phyloP scores from a whole-genome alignment of 2,329 filamentous ascomycete genomes.

The Chrysoporthe austroafricana region DNA sequence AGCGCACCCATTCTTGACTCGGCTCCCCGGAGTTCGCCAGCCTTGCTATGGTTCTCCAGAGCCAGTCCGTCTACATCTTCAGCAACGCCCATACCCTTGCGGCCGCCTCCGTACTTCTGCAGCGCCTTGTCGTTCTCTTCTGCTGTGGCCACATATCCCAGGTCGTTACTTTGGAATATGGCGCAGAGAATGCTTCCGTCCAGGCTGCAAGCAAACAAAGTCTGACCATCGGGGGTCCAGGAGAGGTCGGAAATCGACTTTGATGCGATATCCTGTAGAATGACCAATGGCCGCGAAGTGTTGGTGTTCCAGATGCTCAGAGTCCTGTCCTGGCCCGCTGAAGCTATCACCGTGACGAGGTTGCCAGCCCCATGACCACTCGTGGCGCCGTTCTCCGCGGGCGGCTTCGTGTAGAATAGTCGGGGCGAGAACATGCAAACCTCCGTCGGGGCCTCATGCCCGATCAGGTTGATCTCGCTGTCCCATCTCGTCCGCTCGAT shows the following conservation, averaged over 20 bases:
- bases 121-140: constrained; percentile 92
- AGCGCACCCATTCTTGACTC: constrained; percentile 97
- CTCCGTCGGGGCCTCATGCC: constrained; percentile 94
- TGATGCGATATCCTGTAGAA: constrained; percentile 82
- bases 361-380: constrained; percentile 51
- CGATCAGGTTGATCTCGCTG: constrained; percentile 95
- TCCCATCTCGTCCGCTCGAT: constrained; percentile 93
- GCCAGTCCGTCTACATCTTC: constrained; percentile 89
- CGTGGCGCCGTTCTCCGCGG: constrained; percentile 54
- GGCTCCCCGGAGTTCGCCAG: constrained; percentile 83
- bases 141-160: constrained; percentile 84
- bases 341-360: constrained; percentile 91
- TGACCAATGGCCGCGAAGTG: constrained; percentile 86
- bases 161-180: constrained; percentile 82
- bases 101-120: constrained; percentile 87
- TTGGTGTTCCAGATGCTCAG: constrained; percentile 98
- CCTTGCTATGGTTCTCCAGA: constrained; percentile 90
- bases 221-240: constrained; percentile 91
- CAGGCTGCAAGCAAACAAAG: constrained; percentile 81
- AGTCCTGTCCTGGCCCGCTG: constrained; percentile 94
- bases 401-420: constrained; percentile 77
- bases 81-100: constrained; percentile 86
- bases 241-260: constrained; percentile 95
- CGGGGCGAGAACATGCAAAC: constrained; percentile 96
- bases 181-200: constrained; percentile 86